Evolutionary conservation across 2,329 filamentous ascomycete species (phyloP), one percentile per base, ranked within the genome.

Genomic region (Colletotrichum viniferum): DNA sequence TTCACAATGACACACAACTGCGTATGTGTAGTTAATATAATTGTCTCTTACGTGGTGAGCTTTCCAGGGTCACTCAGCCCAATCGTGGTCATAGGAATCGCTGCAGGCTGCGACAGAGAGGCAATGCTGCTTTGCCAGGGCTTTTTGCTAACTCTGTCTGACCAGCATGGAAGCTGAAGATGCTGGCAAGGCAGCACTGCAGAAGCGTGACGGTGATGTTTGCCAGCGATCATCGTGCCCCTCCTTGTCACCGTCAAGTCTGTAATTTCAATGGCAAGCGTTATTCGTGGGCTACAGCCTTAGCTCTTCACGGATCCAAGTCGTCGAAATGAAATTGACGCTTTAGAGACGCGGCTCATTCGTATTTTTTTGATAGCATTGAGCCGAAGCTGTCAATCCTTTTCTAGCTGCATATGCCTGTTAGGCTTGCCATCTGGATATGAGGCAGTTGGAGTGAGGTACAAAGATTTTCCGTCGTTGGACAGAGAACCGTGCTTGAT

Each of bases 101-200:
- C 26, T 60, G 58, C 56, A 67, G 62, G 62, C 70, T 69, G 52
- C 3, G 64, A 26, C 34, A 28, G 61, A 69, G 34, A 26, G 36
- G 55, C 56, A 13, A 36, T 36, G 69, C 69, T 18, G 58, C 52
- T 24, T 43, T 62, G 18, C 43, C 16, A 58, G 69, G 63, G 4
- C 43, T 68, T 60, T 36, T 52, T 63, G 69, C 30, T 28, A 26
- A 36, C 30, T 2, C 63, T 60, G 55, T 68, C 63, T 68, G 69
- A 68, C 62, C n/a, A 43, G 68, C 56, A n/a, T n/a, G n/a, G n/a
- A 24, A 55, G 26, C 28, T 13, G 14, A 24, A 32, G 34, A 34
- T 32, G 63, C 63, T 48, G 48, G 56, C 28, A 38, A 73, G 70
- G 69, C 73, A 73, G 63, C 64, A 75, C 72, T 74, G 62, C 72